Conservation (phyloP, 2,329 filamentous ascomycete genomes). For the Fusarium sp. region DNA sequence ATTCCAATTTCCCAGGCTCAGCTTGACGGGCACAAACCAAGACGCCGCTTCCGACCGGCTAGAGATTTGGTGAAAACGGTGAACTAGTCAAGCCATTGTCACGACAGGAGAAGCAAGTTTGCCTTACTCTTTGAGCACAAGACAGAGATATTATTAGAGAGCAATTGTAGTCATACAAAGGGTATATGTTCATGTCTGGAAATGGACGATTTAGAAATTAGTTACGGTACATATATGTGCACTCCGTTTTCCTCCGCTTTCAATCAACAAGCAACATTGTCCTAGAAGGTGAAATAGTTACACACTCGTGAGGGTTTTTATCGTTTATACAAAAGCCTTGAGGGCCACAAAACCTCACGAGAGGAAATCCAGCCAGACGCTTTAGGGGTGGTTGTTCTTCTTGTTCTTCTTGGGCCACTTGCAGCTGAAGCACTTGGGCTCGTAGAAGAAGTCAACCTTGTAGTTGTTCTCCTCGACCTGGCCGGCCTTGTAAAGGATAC, state of each 20-base stretch:
- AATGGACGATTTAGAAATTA: constrained; percentile 33
- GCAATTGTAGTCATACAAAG: constrained; percentile 22
- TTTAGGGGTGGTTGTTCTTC: background rate
- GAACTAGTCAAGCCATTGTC: background rate
- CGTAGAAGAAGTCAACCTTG: constrained; percentile 13
- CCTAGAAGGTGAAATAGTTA: constrained; percentile 25
- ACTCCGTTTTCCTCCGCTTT: constrained; percentile 8
- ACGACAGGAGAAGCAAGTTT: background rate
- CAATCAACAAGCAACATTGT: constrained; percentile 11
- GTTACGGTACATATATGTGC: constrained; percentile 20
- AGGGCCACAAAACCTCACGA: background rate
- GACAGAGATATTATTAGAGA: background rate
- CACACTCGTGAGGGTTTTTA: background rate
- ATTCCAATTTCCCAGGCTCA: background rate
- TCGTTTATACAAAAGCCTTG: background rate
- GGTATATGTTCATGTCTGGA: constrained; percentile 30
- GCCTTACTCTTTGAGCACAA: background rate
- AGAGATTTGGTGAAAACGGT: background rate
- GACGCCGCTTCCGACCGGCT: background rate
- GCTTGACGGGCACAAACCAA: background rate
- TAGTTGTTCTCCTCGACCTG: constrained; percentile 12
- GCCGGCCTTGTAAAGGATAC: constrained; percentile 28
- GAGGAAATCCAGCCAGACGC: background rate
- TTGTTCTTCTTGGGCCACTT: constrained; percentile 2
- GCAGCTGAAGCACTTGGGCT: constrained; percentile 32